Conservation (phyloP, 345 rosid species). For the Eucalyptus grandis region DNA sequence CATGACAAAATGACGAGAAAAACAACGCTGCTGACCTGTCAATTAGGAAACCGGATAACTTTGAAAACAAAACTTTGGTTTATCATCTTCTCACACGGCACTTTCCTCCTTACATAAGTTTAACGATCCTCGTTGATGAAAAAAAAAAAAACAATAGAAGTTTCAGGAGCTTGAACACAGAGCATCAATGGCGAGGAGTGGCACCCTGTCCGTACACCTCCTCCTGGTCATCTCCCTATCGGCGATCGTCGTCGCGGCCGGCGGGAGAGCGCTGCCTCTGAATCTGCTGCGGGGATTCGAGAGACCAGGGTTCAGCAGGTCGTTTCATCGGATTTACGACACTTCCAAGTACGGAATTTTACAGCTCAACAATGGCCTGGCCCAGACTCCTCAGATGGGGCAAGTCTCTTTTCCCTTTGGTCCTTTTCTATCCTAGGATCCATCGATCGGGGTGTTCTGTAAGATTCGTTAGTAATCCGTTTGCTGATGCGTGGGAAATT, state of each 20-base stretch:
- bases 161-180: not conserved
- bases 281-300: slow-evolving; percentile 18
- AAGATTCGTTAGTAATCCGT: not conserved
- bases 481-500: not conserved
- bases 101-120: not conserved
- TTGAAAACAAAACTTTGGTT: not conserved
- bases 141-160: not conserved
- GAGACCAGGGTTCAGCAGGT: slow-evolving; percentile 15
- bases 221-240: slow-evolving; percentile 5
- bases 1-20: not conserved
- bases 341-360: slow-evolving; percentile 67
- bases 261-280: slow-evolving; percentile 26
- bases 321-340: slow-evolving; percentile 41
- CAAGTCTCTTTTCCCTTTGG: slow-evolving; percentile 10
- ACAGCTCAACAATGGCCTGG: slow-evolving; percentile 84
- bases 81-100: not conserved
- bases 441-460: not conserved
- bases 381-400: slow-evolving; percentile 97
- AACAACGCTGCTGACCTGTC: not conserved
- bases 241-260: slow-evolving; percentile 9
- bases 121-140: not conserved
- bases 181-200: slow-evolving; percentile 4
- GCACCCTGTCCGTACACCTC: not conserved
- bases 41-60: not conserved
- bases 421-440: not conserved